Evolutionary conservation across 768 basidiomycete species (phyloP).

Genomic region (Postia placenta): DNA sequence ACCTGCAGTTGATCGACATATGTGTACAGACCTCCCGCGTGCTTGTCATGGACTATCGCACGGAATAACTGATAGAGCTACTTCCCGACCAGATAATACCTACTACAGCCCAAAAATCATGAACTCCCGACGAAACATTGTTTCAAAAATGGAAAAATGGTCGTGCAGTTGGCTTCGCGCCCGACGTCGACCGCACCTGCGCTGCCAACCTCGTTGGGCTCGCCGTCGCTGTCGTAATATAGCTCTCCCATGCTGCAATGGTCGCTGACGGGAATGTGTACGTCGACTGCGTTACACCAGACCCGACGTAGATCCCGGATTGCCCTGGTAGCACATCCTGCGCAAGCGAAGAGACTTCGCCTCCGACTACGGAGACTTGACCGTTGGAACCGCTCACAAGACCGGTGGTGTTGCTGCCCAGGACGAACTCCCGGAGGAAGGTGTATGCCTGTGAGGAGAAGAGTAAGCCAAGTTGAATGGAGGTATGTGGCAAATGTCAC

Average conservation of each 20-base stretch:
- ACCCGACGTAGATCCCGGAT: constrained; percentile 51
- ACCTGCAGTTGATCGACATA: too few relatives aligned
- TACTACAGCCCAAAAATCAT: too few relatives aligned
- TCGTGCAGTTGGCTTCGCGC: too few relatives aligned
- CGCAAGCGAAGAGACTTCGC: constrained; percentile 41
- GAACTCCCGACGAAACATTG: too few relatives aligned
- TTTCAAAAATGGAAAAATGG: too few relatives aligned
- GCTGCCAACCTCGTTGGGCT: constrained; percentile 3
- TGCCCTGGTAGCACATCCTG: constrained; percentile 46
- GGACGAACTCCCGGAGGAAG: constrained; percentile 60
- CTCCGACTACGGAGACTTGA: constrained; percentile 35
- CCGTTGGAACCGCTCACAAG: constrained; percentile 34
- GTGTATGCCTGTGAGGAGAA: neutral
- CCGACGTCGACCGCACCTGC: neutral
- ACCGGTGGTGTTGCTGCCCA: constrained; percentile 57
- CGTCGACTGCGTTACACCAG: constrained; percentile 22
- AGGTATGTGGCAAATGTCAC: constrained; percentile 35
- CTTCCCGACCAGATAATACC: too few relatives aligned
- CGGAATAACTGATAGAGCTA: too few relatives aligned
- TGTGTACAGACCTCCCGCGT: too few relatives aligned
- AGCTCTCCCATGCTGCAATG: constrained; percentile 26
- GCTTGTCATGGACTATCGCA: too few relatives aligned
- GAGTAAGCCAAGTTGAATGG: too few relatives aligned
- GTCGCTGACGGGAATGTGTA: constrained; percentile 24
- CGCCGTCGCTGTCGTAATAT: constrained; percentile 21